Evolutionary conservation across 371 early-diverging fungal species (phyloP).

Genomic region (Saksenaea vasiformis): DNA sequence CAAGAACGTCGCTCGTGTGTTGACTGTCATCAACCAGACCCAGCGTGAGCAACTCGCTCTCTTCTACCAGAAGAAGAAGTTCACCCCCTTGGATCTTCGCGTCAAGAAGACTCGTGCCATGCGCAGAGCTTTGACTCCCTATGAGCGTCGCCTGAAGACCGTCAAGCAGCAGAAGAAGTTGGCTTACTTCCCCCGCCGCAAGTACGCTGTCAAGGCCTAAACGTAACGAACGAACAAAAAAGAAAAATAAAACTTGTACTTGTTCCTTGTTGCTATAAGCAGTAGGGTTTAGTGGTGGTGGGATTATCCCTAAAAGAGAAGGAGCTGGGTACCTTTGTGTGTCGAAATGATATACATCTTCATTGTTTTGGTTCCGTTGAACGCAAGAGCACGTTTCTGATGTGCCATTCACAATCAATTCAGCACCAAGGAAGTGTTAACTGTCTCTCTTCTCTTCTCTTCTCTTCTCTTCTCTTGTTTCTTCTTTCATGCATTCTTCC

Average conservation of each 20-base stretch:
- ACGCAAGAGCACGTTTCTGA: too few species aligned
- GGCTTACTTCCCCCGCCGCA: constrained; percentile 79
- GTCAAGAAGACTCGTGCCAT: constrained; percentile 95
- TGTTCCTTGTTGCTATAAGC: not conserved
- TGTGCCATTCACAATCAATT: not conserved
- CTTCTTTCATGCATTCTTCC: not conserved
- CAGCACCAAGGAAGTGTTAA: not conserved
- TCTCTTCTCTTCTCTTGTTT: not conserved
- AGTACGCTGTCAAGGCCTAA: constrained; percentile 84
- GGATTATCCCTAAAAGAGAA: not conserved
- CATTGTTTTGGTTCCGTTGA: too few species aligned
- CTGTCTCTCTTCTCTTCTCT: not conserved
- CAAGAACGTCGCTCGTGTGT: constrained; percentile 87
- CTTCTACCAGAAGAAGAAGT: constrained; percentile 87
- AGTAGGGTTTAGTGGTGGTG: not conserved
- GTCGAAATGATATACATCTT: too few species aligned
- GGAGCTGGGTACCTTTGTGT: too few species aligned
- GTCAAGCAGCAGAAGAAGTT: constrained; percentile 78
- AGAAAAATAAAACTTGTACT: constrained; percentile 1
- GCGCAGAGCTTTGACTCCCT: constrained; percentile 84
- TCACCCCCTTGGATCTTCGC: constrained; percentile 89
- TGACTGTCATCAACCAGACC: constrained; percentile 89
- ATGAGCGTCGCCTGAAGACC: constrained; percentile 69
- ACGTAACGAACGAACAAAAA: constrained; percentile 9
- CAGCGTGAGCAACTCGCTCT: constrained; percentile 78